Conservation (phyloP, 345 rosid genomes). For the Angophora floribunda region DNA sequence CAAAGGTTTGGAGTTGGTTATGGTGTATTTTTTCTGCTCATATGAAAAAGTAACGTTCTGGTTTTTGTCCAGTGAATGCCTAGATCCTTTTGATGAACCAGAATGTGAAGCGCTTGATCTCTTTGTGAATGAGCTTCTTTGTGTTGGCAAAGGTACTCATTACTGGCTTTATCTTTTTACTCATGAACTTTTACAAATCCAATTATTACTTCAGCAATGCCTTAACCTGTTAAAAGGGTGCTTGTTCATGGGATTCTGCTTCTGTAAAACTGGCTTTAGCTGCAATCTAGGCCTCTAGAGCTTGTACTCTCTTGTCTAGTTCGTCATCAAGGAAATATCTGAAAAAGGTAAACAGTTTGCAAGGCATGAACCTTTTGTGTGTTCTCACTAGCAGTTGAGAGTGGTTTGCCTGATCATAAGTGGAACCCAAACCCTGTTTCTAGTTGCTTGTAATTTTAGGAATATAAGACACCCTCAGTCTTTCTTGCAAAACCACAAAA, state of each 20-base stretch:
- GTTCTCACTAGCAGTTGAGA: background rate
- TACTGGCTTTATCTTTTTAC: background rate
- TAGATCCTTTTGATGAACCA: conserved; percentile 83
- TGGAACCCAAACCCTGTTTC: background rate
- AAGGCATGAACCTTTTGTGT: background rate
- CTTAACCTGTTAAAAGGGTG: background rate
- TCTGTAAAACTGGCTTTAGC: background rate
- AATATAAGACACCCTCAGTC: background rate
- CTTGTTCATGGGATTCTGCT: background rate
- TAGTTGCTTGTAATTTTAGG: background rate
- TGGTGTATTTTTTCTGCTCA: background rate
- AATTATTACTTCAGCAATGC: background rate
- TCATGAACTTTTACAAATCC: background rate
- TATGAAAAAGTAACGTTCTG: background rate
- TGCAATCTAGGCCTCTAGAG: background rate
- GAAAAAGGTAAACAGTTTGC: background rate
- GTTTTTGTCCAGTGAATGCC: conserved; percentile 43
- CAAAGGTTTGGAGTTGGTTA: background rate
- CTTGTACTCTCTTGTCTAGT: background rate
- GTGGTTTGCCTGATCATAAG: background rate
- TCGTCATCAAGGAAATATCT: background rate
- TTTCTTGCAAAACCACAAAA: background rate
- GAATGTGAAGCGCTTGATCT: conserved; percentile 75
- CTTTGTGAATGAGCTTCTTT: conserved; percentile 75
- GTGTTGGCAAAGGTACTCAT: conserved; percentile 61